These are phyloP conservation scores for Apiospora malaysiana DNA, from an alignment of 2,329 filamentous ascomycete genomes.

Conservation along the genomic window DNA sequence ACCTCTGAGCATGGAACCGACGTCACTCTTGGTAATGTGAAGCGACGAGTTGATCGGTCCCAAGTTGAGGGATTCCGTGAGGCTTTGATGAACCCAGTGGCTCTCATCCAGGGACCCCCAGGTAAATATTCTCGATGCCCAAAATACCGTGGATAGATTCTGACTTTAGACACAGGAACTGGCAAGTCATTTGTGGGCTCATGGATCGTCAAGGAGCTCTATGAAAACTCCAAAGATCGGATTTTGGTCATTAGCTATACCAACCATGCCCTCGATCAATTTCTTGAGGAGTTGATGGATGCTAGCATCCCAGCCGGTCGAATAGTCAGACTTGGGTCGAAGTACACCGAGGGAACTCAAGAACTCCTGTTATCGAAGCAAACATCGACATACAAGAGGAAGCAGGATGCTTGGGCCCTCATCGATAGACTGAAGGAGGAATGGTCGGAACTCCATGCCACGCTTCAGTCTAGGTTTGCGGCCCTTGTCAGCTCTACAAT, in stretches of 20 bases:
- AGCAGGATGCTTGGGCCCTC: constrained; percentile 42
- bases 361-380: constrained; percentile 41
- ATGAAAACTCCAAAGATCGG: constrained; percentile 52
- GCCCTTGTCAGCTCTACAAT: constrained; percentile 25
- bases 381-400: constrained; percentile 37
- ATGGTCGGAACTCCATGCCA: constrained; percentile 35
- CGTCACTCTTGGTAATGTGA: neutral
- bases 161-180: constrained; percentile 55
- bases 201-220: constrained; percentile 61
- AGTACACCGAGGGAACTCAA: constrained; percentile 56
- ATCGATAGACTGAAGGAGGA: constrained; percentile 49
- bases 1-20: neutral
- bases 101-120: constrained; percentile 75
- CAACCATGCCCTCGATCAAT: constrained; percentile 71
- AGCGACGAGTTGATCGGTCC: constrained; percentile 41
- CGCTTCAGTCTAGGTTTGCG: constrained; percentile 29
- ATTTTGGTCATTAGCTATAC: constrained; percentile 73
- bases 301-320: constrained; percentile 55
- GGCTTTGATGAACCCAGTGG: constrained; percentile 59
- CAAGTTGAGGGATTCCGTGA: constrained; percentile 63
- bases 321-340: constrained; percentile 70
- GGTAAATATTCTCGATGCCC: constrained; percentile 47
- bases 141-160: neutral
- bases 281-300: constrained; percentile 67
- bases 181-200: constrained; percentile 79